Evolutionary conservation across 495 filamentous ascomycete genomes (phyloP), one percentile per base, ranked within the genome.

Genomic region (Penicillium cosmopolitanum): DNA sequence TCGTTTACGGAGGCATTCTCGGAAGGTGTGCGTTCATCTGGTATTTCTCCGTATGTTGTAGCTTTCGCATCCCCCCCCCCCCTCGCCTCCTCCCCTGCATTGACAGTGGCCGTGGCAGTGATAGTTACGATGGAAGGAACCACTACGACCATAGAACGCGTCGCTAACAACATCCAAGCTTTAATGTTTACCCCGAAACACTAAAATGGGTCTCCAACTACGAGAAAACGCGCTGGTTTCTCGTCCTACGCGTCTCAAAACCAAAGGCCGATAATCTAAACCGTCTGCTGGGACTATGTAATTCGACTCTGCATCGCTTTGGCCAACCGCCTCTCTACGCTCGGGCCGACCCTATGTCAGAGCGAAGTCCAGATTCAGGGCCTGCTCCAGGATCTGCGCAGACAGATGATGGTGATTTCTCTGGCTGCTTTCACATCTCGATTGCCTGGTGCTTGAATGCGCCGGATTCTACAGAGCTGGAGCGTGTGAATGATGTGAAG

Each of bases 141-240:
- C 1, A 31, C 2, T 31, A 6, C 28, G 8, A 31, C 28, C 6
- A 31, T 8, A 8, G 0, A 31, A 8, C 28, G 28, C 28, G 28
- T 31, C 28, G 8, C 28, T 31, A 31, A 31, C 16, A 19, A 19
- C n/a, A 44, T 44, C 1, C 2, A 58, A 86, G 83, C 18, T 90
- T 92, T 61, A 50, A 71, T 5, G 71, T 86, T 16, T 60, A 52
- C 4, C 73, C 81, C 4, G 71, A 74, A 16, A 60, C 61, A 5
- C 57, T 90, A 35, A 78, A 85, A 62, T 93, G 90, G 87, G 87
- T 89, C 11, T 72, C 86, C 3, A 93, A 93, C 63, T 78, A 80
- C 33, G 90, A 94, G 66, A 82, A 82, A 15, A 91, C 84, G 19
- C 83, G 95, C 15, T 96, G 93, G 81, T 98, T 98, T 67, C 81